Conservation (phyloP, 495 filamentous ascomycete species). For the Recurvomyces mirabilis region DNA sequence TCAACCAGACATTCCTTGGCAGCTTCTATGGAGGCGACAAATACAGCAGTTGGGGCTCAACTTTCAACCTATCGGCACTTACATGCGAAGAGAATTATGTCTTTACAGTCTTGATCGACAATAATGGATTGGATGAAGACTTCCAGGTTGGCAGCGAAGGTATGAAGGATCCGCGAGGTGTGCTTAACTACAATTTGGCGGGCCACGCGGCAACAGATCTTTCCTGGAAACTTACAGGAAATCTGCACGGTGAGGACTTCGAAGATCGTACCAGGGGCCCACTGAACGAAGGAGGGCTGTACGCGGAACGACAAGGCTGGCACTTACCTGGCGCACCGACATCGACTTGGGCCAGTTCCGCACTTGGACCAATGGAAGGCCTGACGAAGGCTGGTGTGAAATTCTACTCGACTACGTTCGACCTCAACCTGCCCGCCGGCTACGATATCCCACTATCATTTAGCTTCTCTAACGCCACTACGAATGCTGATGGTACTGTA, state of each 20-base stretch:
- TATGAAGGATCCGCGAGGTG: conserved; percentile 62
- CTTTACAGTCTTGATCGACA: conserved; percentile 60
- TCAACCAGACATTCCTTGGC: conserved; percentile 29
- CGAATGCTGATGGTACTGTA: not conserved
- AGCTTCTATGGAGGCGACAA: conserved; percentile 37
- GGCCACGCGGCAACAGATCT: conserved; percentile 37
- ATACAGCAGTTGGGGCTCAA: conserved; percentile 37
- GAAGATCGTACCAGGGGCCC: conserved; percentile 54
- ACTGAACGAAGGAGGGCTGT: conserved; percentile 66
- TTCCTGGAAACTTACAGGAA: conserved; percentile 69
- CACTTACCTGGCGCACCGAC: conserved; percentile 54
- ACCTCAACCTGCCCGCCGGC: conserved; percentile 27
- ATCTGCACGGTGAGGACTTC: conserved; percentile 64
- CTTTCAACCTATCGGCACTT: conserved; percentile 47
- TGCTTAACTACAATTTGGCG: conserved; percentile 46
- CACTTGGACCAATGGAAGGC: conserved; percentile 42
- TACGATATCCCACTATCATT: conserved; percentile 34
- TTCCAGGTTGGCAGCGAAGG: conserved; percentile 44
- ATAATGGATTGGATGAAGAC: conserved; percentile 60
- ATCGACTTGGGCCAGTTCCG: conserved; percentile 31
- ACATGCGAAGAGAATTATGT: conserved; percentile 43
- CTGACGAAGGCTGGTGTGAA: conserved; percentile 41
- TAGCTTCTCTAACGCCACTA: conserved; percentile 25
- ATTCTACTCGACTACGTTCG: conserved; percentile 39
- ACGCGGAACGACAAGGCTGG: conserved; percentile 58